phyloP scores from a whole-genome alignment of 441 rosid species.

The Arabidopsis hybrid region DNA sequence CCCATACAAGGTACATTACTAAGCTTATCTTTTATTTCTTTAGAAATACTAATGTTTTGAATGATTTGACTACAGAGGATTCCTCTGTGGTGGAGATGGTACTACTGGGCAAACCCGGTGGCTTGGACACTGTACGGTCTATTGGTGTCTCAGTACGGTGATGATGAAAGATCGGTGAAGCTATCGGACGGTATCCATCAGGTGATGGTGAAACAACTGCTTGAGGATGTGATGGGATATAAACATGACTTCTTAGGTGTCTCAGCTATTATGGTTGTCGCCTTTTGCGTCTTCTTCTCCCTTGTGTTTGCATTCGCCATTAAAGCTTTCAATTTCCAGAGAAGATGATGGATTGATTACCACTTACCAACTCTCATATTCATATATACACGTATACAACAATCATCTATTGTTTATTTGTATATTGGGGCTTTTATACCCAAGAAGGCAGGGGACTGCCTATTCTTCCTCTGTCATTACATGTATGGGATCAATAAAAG shows the following conservation, averaged over 20 bases:
- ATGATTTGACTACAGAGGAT: constrained; percentile 68
- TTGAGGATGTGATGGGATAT: constrained; percentile 67
- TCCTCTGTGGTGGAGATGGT: constrained; percentile 99
- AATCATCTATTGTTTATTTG: constrained; percentile 38
- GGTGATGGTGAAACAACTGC: constrained; percentile 60
- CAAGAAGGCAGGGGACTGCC: constrained; percentile 2
- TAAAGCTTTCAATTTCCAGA: constrained; percentile 90
- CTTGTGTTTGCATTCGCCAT: constrained; percentile 84
- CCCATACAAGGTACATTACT: constrained; percentile 58
- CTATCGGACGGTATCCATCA: constrained; percentile 62
- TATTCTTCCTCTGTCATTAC: constrained; percentile 18
- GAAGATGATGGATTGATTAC: constrained; percentile 57
- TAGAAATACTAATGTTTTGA: not conserved
- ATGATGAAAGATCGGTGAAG: constrained; percentile 56
- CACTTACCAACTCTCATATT: not conserved
- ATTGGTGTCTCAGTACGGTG: constrained; percentile 82
- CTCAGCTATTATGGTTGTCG: constrained; percentile 76
- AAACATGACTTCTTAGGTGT: constrained; percentile 81
- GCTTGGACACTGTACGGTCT: constrained; percentile 97
- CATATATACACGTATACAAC: constrained; percentile 21
- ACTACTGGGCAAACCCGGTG: constrained; percentile 97
- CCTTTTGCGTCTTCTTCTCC: constrained; percentile 73
- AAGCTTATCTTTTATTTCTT: not conserved
- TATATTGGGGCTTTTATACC: constrained; percentile 28
- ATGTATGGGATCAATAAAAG: constrained; percentile 27